Base-by-base conservation (phyloP, 2,329 filamentous ascomycete species). In the Cephalotrichum gorgonifer region DNA sequence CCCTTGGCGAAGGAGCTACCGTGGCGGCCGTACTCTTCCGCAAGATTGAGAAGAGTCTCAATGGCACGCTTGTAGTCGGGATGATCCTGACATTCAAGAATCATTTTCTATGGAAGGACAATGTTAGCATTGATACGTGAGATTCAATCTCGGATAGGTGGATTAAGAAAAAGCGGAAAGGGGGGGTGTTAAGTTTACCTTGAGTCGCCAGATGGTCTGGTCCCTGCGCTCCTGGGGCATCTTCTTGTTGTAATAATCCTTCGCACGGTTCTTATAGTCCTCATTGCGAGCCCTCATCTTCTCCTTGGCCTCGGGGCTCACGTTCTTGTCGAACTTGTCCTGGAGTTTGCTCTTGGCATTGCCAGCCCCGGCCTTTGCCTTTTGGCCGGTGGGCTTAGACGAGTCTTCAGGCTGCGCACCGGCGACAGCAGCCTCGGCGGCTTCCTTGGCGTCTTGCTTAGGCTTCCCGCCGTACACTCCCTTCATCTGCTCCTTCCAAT, bases 81-180 rank as follows among this genome's bases (percentile, higher is more conserved):
- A 62, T 97, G 93, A 50, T 91, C 87, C 70, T 98, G 93, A 58
- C 95, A 89, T 68, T 98, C 93, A 43, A 96, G 82, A 35, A 98
- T 72, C 86, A 97, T 95, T 80, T 97, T 97, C 81, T 47, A 47
- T 7, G 22, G 20, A 28, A 11, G n/a, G 20, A 23, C 4, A 27
- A 3, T 91, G 31, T 65, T 55, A 63, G 56, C 33, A 20, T 6
- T 9, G 4, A 22, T 22, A 20, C n/a, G 7, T 11, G 4, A 33
- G 12, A 15, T 11, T 4, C n/a, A 33, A 4, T 15, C 12, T 33
- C n/a, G 12, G 3, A 11, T 11, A 14, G 17, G 35, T 3, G 35
- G n/a, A 20, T 20, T 12, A 38, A 38, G 33, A 8, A n/a, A n/a
- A n/a, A n/a, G n/a, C n/a, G n/a, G n/a, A n/a, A n/a, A n/a, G n/a